A percentile compares a stretch with the other conserved stretches of the same genome.
phyloP scores from a whole-genome alignment of 2,329 filamentous ascomycete genomes.

The Clarireedia sp. region DNA sequence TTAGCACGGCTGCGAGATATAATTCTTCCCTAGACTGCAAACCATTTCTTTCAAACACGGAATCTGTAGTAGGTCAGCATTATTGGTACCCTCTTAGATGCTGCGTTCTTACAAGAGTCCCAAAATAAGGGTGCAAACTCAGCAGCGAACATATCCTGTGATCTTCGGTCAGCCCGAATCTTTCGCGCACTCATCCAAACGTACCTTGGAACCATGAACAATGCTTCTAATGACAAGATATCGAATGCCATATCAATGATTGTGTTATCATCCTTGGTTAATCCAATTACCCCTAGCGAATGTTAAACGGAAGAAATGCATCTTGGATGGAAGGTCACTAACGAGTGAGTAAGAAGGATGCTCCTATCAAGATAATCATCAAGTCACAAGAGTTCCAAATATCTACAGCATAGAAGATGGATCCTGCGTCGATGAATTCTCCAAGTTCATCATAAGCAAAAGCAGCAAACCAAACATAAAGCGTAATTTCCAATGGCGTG shows the following conservation, averaged over 20 bases:
- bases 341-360: slow-evolving; percentile 65
- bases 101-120: slow-evolving; percentile 47
- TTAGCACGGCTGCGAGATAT: neutral
- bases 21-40: slow-evolving; percentile 8
- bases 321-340: slow-evolving; percentile 31
- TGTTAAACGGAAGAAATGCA: neutral
- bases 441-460: slow-evolving; percentile 84
- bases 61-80: slow-evolving; percentile 39
- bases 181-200: slow-evolving; percentile 6
- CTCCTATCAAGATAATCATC: slow-evolving; percentile 65
- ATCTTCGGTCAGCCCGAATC: slow-evolving; percentile 8
- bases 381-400: slow-evolving; percentile 73
- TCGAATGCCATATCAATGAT: slow-evolving; percentile 80
- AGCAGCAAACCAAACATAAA: slow-evolving; percentile 80
- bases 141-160: slow-evolving; percentile 73
- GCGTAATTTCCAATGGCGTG: slow-evolving; percentile 58
- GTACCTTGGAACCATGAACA: slow-evolving; percentile 75
- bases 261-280: slow-evolving; percentile 48
- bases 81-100: neutral
- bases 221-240: slow-evolving; percentile 77
- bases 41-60: slow-evolving; percentile 91
- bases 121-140: slow-evolving; percentile 84
- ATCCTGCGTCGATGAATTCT: slow-evolving; percentile 78
- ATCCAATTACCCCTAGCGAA: slow-evolving; percentile 53
- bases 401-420: slow-evolving; percentile 76